Evolutionary conservation across 2,329 filamentous ascomycete genomes (phyloP).

Genomic region (Trichoderma atroviride): DNA sequence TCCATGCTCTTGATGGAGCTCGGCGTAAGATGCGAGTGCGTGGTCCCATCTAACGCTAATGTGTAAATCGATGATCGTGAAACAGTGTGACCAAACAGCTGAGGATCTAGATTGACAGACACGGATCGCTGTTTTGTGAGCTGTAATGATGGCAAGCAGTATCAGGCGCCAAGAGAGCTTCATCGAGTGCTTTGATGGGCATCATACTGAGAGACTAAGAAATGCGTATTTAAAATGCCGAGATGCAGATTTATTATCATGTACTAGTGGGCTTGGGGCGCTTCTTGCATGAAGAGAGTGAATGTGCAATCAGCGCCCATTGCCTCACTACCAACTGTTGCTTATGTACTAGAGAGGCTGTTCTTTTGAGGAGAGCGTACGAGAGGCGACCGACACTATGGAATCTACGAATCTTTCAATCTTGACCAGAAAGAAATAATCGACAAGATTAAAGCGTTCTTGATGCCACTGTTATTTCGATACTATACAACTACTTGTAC

Average conservation of each 20-base stretch:
- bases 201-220: background rate
- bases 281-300: background rate
- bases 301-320: background rate
- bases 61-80: background rate
- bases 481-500: background rate
- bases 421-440: background rate
- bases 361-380: background rate
- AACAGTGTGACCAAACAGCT: background rate
- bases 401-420: background rate
- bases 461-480: background rate
- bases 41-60: background rate
- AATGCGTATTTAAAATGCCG: background rate
- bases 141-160: background rate
- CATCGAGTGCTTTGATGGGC: background rate
- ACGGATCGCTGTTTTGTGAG: background rate
- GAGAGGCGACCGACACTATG: background rate
- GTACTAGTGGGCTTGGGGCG: background rate
- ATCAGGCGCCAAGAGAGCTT: background rate
- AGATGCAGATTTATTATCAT: background rate
- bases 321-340: background rate
- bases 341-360: background rate
- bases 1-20: background rate
- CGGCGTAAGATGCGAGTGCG: background rate
- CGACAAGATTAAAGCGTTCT: background rate
- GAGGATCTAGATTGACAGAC: background rate